Evolutionary conservation across 495 filamentous ascomycete genomes (phyloP).

Genomic region (Podospora pseudocomata): DNA sequence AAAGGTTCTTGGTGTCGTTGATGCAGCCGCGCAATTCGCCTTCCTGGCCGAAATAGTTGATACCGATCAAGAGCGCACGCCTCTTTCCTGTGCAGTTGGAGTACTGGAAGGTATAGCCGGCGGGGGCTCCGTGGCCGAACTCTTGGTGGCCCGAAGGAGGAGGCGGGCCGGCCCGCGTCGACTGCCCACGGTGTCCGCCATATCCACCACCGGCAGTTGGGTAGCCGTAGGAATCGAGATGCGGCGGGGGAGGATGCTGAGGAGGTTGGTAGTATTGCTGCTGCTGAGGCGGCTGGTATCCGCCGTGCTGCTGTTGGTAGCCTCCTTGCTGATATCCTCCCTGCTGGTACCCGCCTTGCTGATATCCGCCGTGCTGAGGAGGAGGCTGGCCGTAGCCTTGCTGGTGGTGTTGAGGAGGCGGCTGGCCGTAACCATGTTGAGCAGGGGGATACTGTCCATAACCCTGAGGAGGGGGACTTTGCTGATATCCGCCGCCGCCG

Average conservation of each 20-base stretch:
- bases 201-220: slow-evolving; percentile 23
- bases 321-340: slow-evolving; percentile 26
- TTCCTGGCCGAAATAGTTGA: slow-evolving; percentile 89
- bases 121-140: slow-evolving; percentile 48
- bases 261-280: slow-evolving; percentile 33
- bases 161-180: slow-evolving; percentile 42
- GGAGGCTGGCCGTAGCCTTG: slow-evolving; percentile 22
- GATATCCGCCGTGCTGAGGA: slow-evolving; percentile 18
- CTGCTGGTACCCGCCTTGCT: slow-evolving; percentile 19
- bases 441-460: slow-evolving; percentile 13
- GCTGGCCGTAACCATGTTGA: slow-evolving; percentile 21
- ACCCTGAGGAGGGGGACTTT: not conserved
- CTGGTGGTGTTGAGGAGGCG: slow-evolving; percentile 20
- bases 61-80: slow-evolving; percentile 87
- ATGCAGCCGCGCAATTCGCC: slow-evolving; percentile 87
- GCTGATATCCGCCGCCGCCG: slow-evolving; percentile 16
- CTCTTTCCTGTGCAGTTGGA: slow-evolving; percentile 80
- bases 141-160: slow-evolving; percentile 45
- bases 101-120: slow-evolving; percentile 68
- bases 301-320: slow-evolving; percentile 9
- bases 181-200: slow-evolving; percentile 25
- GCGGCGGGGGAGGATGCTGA: slow-evolving; percentile 33
- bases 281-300: slow-evolving; percentile 17
- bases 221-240: slow-evolving; percentile 36
- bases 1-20: slow-evolving; percentile 93